phyloP scores from a whole-genome alignment of 1,139 yeast genomes.

The Pneumocystis murina region DNA sequence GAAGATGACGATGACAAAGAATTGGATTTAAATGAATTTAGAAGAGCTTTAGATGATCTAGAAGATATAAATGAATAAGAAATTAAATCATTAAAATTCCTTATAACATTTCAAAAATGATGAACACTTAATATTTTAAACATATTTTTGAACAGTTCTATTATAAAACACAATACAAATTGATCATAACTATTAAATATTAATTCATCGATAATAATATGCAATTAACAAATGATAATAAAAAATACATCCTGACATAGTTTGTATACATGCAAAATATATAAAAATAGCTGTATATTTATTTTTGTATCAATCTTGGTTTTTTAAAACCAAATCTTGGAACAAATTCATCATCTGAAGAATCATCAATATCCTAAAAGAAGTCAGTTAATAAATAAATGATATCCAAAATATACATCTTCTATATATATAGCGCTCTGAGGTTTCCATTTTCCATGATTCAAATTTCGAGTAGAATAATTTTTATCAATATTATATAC shows the following conservation, averaged over 20 bases:
- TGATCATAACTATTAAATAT: neutral
- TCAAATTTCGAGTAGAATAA: neutral
- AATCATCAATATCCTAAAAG: neutral
- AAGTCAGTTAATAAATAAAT: neutral
- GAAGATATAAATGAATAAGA: neutral
- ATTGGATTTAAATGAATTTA: slow-evolving; percentile 22
- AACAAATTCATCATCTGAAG: neutral
- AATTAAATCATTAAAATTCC: neutral
- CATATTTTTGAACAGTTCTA: neutral
- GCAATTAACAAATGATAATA: neutral
- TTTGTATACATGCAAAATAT: neutral
- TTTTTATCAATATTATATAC: neutral
- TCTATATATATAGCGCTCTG: neutral
- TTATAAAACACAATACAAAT: neutral
- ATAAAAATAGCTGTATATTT: neutral
- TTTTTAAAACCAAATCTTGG: neutral
- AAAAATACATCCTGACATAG: neutral
- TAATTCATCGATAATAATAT: neutral
- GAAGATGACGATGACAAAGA: slow-evolving; percentile 30
- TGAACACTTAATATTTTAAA: neutral
- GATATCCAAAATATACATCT: neutral
- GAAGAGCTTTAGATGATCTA: neutral
- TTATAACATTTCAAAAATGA: neutral
- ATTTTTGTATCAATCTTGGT: neutral
- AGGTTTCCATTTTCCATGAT: neutral